Base-by-base conservation (phyloP, 768 basidiomycete species). In the Tulasnella sp. region DNA sequence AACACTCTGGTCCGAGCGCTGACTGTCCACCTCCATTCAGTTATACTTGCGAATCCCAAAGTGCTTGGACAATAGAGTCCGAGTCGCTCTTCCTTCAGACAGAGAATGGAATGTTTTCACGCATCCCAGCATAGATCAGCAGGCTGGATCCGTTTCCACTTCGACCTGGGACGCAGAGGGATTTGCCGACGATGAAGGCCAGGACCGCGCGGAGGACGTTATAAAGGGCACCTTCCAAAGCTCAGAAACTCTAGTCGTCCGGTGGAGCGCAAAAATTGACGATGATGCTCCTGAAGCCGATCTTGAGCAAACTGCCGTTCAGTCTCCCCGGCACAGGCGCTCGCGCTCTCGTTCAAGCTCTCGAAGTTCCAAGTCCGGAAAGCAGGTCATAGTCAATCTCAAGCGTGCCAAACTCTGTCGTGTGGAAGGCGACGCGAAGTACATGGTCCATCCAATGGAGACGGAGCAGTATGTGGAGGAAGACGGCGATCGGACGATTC, bases 21-120 rank as follows among this genome's bases (percentile, higher is more conserved):
- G 71, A 79, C 3, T 8, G 40, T n/a, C 68, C 19, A 71, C 2
- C 56, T 27, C 42, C 71, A 6, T 24, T 48, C 56, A 79, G 78
- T 19, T 79, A 12, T 72, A 27, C 46, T 9, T 79, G 36, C 71
- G 72, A 14, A 27, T 58, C 24, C 78, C 78, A 16, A 42, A 42
- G n/a, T 79, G 78, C 31, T 68, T 79, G 19, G 38, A 34, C 71
- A 79, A 79, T 40, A 44, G 27, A 38, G 44, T 79, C 71, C 48
- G 56, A 18, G 44, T 79, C 19, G 21, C 44, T 19, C 42, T 79
- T 27, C 71, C 78, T 1, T 1, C 21, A 19, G 71, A 73, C 44
- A 36, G 36, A 14, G 62, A 68, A 12, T 68, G 62, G 62, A 36
- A 31, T 19, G 31, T 68, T 19, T 68, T 68, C 34, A 31, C 62